Percentiles rank a stretch among this genome's conserved stretches.
These are phyloP conservation scores for Oryza rufipogon DNA, from an alignment of 176 grass and related monocot genomes.

Conservation along the genomic window DNA sequence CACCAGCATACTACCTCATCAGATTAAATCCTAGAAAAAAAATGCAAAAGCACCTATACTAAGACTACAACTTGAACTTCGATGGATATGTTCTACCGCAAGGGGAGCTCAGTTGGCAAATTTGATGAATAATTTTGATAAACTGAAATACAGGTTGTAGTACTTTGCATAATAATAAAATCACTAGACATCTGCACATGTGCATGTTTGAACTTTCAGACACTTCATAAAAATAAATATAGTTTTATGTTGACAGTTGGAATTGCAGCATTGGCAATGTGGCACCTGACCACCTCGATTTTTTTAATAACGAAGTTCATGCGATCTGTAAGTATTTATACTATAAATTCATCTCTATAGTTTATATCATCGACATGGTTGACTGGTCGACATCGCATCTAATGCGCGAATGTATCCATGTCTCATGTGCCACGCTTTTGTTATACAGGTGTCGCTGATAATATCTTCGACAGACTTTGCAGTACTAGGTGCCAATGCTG, in stretches of 20 bases:
- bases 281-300: background rate
- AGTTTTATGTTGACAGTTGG: background rate
- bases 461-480: slow-evolving; percentile 8
- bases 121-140: background rate
- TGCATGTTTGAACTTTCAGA: background rate
- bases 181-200: background rate
- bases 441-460: background rate
- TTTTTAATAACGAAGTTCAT: background rate
- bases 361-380: background rate
- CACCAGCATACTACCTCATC: too few relatives aligned
- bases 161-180: too few relatives aligned
- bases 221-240: background rate
- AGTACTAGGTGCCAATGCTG: background rate
- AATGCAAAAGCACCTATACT: too few relatives aligned
- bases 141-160: background rate
- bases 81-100: too few relatives aligned
- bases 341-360: background rate
- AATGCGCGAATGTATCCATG: background rate
- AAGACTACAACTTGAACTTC: too few relatives aligned
- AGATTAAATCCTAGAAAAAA: too few relatives aligned
- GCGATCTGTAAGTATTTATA: background rate
- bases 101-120: too few relatives aligned
- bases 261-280: background rate
- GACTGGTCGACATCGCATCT: background rate
- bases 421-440: background rate